These are phyloP conservation scores for Pisolithus tinctorius DNA, from an alignment of 768 basidiomycete genomes.

Conservation along the genomic window DNA sequence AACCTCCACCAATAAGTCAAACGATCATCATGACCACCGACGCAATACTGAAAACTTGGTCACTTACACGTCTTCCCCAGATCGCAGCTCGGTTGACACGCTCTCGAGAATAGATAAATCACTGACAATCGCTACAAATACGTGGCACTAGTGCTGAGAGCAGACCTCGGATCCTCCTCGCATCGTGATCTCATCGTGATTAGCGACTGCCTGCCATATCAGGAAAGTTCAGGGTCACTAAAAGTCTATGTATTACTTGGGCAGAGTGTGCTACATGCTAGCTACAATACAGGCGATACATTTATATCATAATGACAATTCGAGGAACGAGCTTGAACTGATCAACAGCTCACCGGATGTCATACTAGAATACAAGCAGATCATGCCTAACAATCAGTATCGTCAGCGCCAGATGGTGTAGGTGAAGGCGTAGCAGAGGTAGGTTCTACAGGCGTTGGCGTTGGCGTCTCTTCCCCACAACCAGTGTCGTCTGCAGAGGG, in stretches of 20 bases:
- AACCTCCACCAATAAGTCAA: not conserved
- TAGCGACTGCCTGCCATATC: conserved; percentile 5
- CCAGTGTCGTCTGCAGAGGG: not conserved
- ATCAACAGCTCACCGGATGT: no score
- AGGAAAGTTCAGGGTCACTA: conserved; percentile 3
- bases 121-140: no score
- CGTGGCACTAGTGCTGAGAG: not conserved
- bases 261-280: not conserved
- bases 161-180: conserved; percentile 4
- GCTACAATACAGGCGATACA: not conserved
- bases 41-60: not conserved
- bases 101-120: no score
- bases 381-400: not conserved
- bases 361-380: not conserved
- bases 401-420: not conserved
- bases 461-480: not conserved
- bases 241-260: not conserved
- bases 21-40: not conserved
- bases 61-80: not conserved
- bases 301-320: no score
- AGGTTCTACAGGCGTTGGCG: not conserved
- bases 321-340: no score
- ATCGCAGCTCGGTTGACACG: not conserved
- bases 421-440: not conserved
- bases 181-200: no score